Evolutionary conservation across 2,329 filamentous ascomycete genomes (phyloP).

Genomic region (Pseudogymnoascus destructans): DNA sequence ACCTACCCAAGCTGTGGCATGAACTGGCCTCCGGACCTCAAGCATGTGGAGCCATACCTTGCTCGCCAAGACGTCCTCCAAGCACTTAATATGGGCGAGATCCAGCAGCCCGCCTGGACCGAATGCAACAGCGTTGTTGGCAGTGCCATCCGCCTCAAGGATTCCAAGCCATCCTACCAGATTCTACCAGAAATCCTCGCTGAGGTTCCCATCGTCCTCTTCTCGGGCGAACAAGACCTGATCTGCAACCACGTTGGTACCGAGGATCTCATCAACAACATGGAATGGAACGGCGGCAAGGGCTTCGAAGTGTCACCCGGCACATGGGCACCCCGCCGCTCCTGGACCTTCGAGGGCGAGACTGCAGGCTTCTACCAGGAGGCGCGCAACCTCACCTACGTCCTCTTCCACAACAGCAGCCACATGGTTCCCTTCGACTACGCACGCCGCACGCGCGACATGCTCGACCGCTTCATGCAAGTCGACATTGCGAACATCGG

Average conservation of each 20-base stretch:
- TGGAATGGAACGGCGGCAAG: conserved; percentile 83
- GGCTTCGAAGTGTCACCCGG: conserved; percentile 83
- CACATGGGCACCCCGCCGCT: conserved; percentile 78
- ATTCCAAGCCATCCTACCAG: conserved; percentile 59
- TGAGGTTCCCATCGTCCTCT: conserved; percentile 68
- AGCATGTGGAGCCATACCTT: conserved; percentile 67
- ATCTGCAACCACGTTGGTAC: conserved; percentile 98
- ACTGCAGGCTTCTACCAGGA: conserved; percentile 85
- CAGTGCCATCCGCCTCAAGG: conserved; percentile 51
- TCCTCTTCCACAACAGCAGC: conserved; percentile 87
- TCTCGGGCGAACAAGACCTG: conserved; percentile 84
- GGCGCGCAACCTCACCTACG: conserved; percentile 88
- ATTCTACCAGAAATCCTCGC: conserved; percentile 68
- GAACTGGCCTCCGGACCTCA: conserved; percentile 92
- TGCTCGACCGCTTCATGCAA: conserved; percentile 92
- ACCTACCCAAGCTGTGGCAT: conserved; percentile 76
- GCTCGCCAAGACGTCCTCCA: conserved; percentile 63
- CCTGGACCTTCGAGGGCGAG: conserved; percentile 89
- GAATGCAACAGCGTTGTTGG: conserved; percentile 80
- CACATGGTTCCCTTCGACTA: conserved; percentile 98
- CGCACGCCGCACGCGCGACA: conserved; percentile 74
- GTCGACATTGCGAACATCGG: conserved; percentile 87
- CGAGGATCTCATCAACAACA: conserved; percentile 75
- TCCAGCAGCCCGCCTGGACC: conserved; percentile 77
- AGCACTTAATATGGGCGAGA: conserved; percentile 70